These are phyloP conservation scores for Fusarium stilboides DNA, from an alignment of 2,329 filamentous ascomycete species.

Conservation along the genomic window DNA sequence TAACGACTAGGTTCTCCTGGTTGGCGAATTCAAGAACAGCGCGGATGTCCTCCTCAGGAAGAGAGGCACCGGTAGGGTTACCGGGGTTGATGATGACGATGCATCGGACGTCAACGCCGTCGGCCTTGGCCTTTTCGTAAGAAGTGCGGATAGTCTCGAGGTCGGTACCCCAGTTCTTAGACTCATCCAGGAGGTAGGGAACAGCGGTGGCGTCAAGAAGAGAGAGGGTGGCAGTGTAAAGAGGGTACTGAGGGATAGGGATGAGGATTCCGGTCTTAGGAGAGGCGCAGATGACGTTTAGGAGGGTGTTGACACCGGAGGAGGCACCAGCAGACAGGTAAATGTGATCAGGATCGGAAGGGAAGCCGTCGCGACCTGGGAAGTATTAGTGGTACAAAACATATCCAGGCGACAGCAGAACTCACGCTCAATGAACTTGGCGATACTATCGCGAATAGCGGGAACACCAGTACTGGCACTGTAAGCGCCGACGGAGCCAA, in stretches of 20 bases:
- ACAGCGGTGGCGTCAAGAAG: constrained; percentile 89
- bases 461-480: constrained; percentile 93
- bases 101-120: constrained; percentile 89
- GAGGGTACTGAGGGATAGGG: constrained; percentile 96
- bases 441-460: constrained; percentile 89
- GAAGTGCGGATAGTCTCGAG: constrained; percentile 81
- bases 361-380: constrained; percentile 86
- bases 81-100: constrained; percentile 99
- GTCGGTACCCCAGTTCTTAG: constrained; percentile 89
- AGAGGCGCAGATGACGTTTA: constrained; percentile 87
- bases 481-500: constrained; percentile 95
- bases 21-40: constrained; percentile 89
- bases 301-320: constrained; percentile 92
- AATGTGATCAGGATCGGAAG: constrained; percentile 84
- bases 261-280: constrained; percentile 88
- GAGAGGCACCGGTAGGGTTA: constrained; percentile 93
- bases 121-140: constrained; percentile 79
- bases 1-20: constrained; percentile 86
- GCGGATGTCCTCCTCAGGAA: constrained; percentile 84
- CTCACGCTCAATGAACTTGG: constrained; percentile 90
- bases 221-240: constrained; percentile 94
- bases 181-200: constrained; percentile 94
- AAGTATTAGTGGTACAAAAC: constrained; percentile 2
- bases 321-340: constrained; percentile 95
- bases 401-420: constrained; percentile 31